Evolutionary conservation across 2,329 filamentous ascomycete species (phyloP).

Genomic region (Xylariomycetidae sp.): DNA sequence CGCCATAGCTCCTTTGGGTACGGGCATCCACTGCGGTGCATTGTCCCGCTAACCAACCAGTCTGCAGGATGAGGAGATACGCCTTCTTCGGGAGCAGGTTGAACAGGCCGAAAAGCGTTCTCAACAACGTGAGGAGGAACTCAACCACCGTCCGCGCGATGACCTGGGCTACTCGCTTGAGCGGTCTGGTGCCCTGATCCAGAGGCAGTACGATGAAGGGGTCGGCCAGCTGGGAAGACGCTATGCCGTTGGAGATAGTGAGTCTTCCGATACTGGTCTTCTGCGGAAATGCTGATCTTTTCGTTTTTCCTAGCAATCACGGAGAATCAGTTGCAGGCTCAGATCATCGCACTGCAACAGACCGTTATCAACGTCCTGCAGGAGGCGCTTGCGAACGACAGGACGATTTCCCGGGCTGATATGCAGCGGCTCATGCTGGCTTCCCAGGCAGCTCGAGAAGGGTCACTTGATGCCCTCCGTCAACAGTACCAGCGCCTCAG

Average conservation of each 20-base stretch:
- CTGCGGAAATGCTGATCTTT: not conserved
- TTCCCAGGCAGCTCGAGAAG: constrained; percentile 27
- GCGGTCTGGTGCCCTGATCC: constrained; percentile 25
- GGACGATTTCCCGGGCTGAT: constrained; percentile 20
- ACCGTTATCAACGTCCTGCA: constrained; percentile 32
- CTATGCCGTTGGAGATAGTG: constrained; percentile 30
- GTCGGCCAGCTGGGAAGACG: constrained; percentile 25
- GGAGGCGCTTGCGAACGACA: constrained; percentile 28
- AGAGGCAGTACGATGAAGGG: constrained; percentile 29
- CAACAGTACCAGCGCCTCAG: constrained; percentile 28
- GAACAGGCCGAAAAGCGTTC: constrained; percentile 9
- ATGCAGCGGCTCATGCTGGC: constrained; percentile 26
- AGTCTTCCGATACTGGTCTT: not conserved
- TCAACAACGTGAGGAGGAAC: constrained; percentile 1
- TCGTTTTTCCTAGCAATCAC: constrained; percentile 22
- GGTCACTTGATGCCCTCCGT: constrained; percentile 29
- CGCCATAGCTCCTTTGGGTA: not conserved
- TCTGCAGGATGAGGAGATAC: constrained; percentile 13
- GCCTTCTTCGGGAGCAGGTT: constrained; percentile 9
- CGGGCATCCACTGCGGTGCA: too few species aligned
- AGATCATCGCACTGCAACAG: constrained; percentile 31
- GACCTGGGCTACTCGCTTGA: constrained; percentile 24
- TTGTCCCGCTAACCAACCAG: constrained; percentile 11
- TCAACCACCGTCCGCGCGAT: constrained; percentile 1
- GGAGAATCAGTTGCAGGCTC: constrained; percentile 30